Evolutionary conservation across 306 rosid species (phyloP), one percentile per base, ranked within the genome.

Genomic region (Boehmeria nivea): DNA sequence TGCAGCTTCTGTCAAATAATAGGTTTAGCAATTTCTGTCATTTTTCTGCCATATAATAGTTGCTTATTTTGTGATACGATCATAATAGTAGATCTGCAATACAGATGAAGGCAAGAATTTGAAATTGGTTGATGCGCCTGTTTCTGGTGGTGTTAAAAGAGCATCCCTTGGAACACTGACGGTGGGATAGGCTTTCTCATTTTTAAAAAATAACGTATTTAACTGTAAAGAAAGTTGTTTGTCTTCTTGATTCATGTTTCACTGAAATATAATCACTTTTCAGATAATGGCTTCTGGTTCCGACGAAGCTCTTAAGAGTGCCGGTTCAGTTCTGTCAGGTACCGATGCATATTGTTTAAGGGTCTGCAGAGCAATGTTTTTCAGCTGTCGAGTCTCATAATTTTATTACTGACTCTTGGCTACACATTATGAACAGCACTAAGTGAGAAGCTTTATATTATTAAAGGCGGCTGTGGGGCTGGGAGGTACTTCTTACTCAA

Each of bases 41-140:
- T 23, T 39, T 55, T 42, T 9, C 19, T 67, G 47, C 57, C 60
- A 67, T 61, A 39, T 58, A 37, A 7, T 56, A 36, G 13, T 68
- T 10, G 43, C 22, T 48, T 59, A 55, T 27, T 66, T 64, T 47
- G 22, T 66, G 64, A 77, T 67, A 43, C 59, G 42, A 61, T 58
- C 53, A 28, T 74, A 72, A 49, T 50, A 33, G 19, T 63, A 51
- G 44, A 66, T 70, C 53, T 68, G 51, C 64, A 61, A 55, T 59
- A 43, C 78, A 90, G 95, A 76, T 70, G 88, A 84, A 67, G 85
- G 76, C 52, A 90, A 76, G 69, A 74, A 74, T 74, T 74, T 90
- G 78, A 90, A 86, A 77, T 72, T 90, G 81, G 90, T 90, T 70
- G 97, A 90, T 74, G 97, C 97, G 62, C 97, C 97, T 33, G 94